phyloP scores from a whole-genome alignment of 2,329 filamentous ascomycete species.

The Shiraia bambusicola region DNA sequence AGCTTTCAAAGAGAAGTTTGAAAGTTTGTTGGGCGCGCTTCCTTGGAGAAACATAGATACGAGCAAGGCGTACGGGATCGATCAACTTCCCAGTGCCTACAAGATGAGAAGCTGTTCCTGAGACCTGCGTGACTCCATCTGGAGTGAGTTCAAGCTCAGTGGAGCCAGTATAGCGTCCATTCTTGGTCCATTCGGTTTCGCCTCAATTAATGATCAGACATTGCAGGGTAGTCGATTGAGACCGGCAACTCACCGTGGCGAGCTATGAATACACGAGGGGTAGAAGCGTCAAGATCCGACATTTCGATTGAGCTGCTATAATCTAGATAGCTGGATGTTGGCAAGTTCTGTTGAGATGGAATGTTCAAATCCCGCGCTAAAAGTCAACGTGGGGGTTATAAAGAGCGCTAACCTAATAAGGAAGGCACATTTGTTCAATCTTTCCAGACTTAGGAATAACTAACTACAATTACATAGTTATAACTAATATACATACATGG shows the following conservation, averaged over 20 bases:
- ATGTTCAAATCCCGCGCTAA: too few species aligned
- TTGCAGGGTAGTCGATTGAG: background rate
- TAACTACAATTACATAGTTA: too few species aligned
- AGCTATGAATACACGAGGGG: slow-evolving; percentile 24
- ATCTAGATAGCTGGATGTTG: too few species aligned
- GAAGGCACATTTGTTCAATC: background rate
- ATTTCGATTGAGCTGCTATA: too few species aligned
- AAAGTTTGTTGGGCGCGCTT: slow-evolving; percentile 53
- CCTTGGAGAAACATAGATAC: slow-evolving; percentile 55
- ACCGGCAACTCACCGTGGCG: slow-evolving; percentile 19
- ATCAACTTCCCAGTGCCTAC: slow-evolving; percentile 56
- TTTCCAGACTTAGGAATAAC: background rate
- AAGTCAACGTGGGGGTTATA: slow-evolving; percentile 2
- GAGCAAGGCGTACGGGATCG: slow-evolving; percentile 51
- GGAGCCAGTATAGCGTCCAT: slow-evolving; percentile 48
- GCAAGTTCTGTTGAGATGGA: too few species aligned
- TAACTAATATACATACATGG: too few species aligned
- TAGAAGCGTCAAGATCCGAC: background rate
- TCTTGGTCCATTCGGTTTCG: slow-evolving; percentile 53
- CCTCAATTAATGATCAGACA: slow-evolving; percentile 24
- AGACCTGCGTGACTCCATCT: slow-evolving; percentile 44
- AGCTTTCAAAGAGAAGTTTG: slow-evolving; percentile 44
- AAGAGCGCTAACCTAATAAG: too few species aligned
- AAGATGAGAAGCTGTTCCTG: slow-evolving; percentile 44
- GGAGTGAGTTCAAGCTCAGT: slow-evolving; percentile 58